Conservation (phyloP, 371 early-diverging fungal genomes). For the Coemansia sp. region DNA sequence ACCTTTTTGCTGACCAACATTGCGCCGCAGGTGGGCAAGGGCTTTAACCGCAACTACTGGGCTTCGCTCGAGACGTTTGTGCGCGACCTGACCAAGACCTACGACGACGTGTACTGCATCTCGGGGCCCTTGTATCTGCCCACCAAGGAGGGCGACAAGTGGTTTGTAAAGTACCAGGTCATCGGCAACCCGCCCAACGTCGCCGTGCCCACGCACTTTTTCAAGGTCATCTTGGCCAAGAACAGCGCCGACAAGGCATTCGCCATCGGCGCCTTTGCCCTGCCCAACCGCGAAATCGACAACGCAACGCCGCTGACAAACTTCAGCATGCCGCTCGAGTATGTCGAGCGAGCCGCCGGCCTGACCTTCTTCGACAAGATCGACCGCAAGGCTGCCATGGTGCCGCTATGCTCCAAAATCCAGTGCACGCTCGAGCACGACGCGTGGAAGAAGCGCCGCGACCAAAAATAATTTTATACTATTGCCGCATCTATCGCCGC, state of each 20-base stretch:
- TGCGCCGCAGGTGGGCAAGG: slow-evolving; percentile 78
- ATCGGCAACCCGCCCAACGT: slow-evolving; percentile 86
- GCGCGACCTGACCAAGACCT: slow-evolving; percentile 62
- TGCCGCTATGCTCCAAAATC: slow-evolving; percentile 42
- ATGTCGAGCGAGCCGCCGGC: slow-evolving; percentile 76
- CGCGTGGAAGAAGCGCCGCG: slow-evolving; percentile 36
- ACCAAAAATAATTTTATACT: not conserved
- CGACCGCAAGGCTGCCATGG: slow-evolving; percentile 52
- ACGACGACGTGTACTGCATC: slow-evolving; percentile 72
- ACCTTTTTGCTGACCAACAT: slow-evolving; percentile 80
- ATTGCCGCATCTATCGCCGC: not conserved
- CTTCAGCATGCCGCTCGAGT: slow-evolving; percentile 76
- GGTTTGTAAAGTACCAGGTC: slow-evolving; percentile 83
- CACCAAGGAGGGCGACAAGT: slow-evolving; percentile 63
- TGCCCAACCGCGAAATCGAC: slow-evolving; percentile 80
- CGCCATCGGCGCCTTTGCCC: slow-evolving; percentile 72
- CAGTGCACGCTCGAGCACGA: slow-evolving; percentile 46
- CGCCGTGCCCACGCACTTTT: slow-evolving; percentile 93
- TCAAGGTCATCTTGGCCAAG: slow-evolving; percentile 75
- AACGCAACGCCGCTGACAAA: slow-evolving; percentile 64
- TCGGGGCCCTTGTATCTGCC: slow-evolving; percentile 83
- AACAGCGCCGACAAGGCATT: slow-evolving; percentile 48
- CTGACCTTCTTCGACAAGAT: slow-evolving; percentile 72
- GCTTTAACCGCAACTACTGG: slow-evolving; percentile 84
- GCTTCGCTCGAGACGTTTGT: slow-evolving; percentile 77